Evolutionary conservation across 139 green algal genomes (phyloP).

Genomic region (Coccomyxa sp.): DNA sequence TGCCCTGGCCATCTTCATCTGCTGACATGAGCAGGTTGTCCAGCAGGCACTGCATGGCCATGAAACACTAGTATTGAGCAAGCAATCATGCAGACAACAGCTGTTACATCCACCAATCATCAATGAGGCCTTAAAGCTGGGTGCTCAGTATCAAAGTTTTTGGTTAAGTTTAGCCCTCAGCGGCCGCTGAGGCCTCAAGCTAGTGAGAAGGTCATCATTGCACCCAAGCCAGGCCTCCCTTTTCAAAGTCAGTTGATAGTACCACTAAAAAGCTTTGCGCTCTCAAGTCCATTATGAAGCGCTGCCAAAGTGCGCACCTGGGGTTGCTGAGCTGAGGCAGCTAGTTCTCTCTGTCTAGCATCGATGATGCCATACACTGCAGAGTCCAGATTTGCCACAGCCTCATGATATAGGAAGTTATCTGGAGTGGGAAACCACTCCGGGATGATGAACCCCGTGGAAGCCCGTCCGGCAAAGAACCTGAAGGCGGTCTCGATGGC

Average conservation of each 20-base stretch:
- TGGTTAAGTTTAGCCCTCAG: conserved; percentile 29
- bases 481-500: conserved; percentile 62
- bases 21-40: conserved; percentile 54
- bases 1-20: conserved; percentile 58
- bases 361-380: conserved; percentile 79
- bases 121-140: too few species aligned
- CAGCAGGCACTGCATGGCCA: conserved; percentile 48
- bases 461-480: conserved; percentile 58
- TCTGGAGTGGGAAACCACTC: conserved; percentile 81
- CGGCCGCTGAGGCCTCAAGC: not conserved
- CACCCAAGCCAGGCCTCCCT: too few species aligned
- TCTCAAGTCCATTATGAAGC: too few species aligned
- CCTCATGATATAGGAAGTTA: conserved; percentile 68
- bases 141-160: conserved; percentile 44
- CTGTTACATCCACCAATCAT: not conserved
- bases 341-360: not conserved
- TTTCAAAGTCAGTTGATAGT: too few species aligned
- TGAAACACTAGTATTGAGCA: not conserved
- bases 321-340: not conserved
- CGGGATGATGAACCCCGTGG: conserved; percentile 52
- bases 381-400: conserved; percentile 70
- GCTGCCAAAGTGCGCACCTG: not conserved
- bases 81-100: not conserved
- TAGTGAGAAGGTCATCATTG: conserved; percentile 4
- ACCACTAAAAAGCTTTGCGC: too few species aligned